phyloP scores from a whole-genome alignment of 495 filamentous ascomycete genomes.

The Penicillium maclennaniae region DNA sequence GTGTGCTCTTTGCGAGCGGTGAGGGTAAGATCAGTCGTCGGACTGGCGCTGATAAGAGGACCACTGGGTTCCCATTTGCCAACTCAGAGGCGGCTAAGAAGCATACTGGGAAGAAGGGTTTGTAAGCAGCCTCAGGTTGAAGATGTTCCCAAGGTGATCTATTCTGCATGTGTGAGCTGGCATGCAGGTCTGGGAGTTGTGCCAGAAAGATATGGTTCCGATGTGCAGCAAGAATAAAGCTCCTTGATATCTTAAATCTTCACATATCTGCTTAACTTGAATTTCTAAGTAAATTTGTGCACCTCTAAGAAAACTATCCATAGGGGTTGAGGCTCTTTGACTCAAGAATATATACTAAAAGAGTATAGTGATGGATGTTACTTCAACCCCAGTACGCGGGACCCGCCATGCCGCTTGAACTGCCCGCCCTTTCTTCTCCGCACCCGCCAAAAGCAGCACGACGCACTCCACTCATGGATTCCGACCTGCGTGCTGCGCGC shows the following conservation, averaged over 20 bases:
- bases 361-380: background rate
- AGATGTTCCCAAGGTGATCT: background rate
- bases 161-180: background rate
- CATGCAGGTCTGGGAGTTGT: background rate
- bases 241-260: background rate
- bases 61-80: constrained; percentile 70
- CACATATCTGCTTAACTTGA: background rate
- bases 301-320: background rate
- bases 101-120: constrained; percentile 41
- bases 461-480: constrained; percentile 19
- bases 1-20: constrained; percentile 66
- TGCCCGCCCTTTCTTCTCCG: constrained; percentile 15
- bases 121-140: constrained; percentile 19
- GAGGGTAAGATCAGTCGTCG: constrained; percentile 59
- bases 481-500: constrained; percentile 10
- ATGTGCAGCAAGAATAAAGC: background rate
- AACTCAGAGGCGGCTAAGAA: constrained; percentile 55
- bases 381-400: background rate
- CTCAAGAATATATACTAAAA: background rate
- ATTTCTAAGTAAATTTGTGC: background rate
- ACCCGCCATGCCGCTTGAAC: constrained; percentile 28
- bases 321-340: background rate
- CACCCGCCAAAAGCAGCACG: constrained; percentile 23
- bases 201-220: background rate
- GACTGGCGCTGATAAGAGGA: constrained; percentile 77